These are phyloP conservation scores for Flaveria linearis DNA, from an alignment of 129 eudicot genomes.

Conservation along the genomic window DNA sequence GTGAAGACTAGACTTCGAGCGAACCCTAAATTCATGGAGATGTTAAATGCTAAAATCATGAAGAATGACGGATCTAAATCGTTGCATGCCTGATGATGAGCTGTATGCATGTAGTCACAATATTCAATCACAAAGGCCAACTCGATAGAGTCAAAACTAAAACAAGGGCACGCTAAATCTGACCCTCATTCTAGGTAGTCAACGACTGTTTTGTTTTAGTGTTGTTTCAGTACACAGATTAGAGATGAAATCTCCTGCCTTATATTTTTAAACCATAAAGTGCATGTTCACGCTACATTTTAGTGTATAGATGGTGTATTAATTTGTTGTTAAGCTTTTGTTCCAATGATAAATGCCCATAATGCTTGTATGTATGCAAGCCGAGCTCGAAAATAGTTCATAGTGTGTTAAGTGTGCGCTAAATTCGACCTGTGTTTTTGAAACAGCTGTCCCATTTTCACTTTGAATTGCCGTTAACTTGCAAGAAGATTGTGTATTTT, in stretches of 20 bases:
- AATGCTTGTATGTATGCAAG: neutral
- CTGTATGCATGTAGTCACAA: neutral
- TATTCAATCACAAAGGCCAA: neutral
- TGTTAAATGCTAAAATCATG: constrained; percentile 59
- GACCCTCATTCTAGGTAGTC: neutral
- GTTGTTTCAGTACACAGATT: too few relatives aligned
- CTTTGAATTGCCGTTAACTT: too few relatives aligned
- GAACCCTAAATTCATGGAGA: constrained; percentile 71
- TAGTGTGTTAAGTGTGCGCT: too few relatives aligned
- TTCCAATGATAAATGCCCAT: neutral
- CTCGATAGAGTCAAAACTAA: neutral
- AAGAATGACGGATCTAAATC: constrained; percentile 28
- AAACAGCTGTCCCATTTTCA: too few relatives aligned
- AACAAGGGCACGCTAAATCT: too few relatives aligned
- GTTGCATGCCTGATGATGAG: constrained; percentile 41
- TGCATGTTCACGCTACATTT: neutral
- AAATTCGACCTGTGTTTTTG: too few relatives aligned
- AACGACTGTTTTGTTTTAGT: constrained; percentile 3
- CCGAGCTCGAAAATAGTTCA: neutral
- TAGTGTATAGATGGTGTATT: constrained; percentile 28
- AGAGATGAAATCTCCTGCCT: constrained; percentile 5
- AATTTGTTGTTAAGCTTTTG: constrained; percentile 11
- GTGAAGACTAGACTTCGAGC: constrained; percentile 74
- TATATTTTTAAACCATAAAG: constrained; percentile 24
- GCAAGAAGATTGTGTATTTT: too few relatives aligned